Evolutionary conservation across 2,329 filamentous ascomycete species (phyloP), one percentile per base, ranked within the genome.

Genomic region (Pestalotiopsis sp.): DNA sequence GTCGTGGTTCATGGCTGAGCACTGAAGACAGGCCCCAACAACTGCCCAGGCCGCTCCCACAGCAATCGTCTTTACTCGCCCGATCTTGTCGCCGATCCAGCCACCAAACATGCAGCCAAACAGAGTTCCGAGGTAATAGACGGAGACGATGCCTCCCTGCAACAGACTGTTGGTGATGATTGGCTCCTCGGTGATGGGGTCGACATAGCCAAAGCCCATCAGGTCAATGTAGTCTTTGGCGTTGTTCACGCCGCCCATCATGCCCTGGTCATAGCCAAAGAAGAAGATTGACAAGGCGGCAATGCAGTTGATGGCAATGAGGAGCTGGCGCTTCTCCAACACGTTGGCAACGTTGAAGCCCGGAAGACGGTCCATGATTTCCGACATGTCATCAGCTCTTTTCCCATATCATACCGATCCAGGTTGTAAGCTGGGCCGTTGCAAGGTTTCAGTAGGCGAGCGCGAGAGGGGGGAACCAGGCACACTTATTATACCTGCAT

Each of bases 281-380:
- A 92, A 91, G 78, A 92, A 89, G 71, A 91, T 92, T 14, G 89
- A 91, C 14, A 92, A 77, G 1, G 84, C 89, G 1, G 90, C 90
- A 14, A 92, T 81, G 62, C 84, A 85, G 76, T 91, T 91, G 78
- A 92, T 87, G 49, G 76, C 77, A 13, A 75, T 72, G 38, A 78
- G 72, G 5, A 78, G 73, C 71, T 72, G 69, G 6, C 72, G 72
- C 74, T 78, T 78, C 74, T 78, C 75, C 57, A 78, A 69, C 70
- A 76, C 65, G 68, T 78, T 78, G 66, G 76, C 77, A 23, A 77
- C 76, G 27, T 78, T 78, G 65, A 75, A 71, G 66, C 77, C 77
- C 13, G 77, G 76, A 64, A 78, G 68, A 38, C 75, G 76, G 66
- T 78, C 74, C 75, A 78, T 78, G 57, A 70, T 73, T 36, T n/a